These are phyloP conservation scores for Proliferodiscus dingleyae DNA, from an alignment of 2,329 filamentous ascomycete species.

Conservation along the genomic window DNA sequence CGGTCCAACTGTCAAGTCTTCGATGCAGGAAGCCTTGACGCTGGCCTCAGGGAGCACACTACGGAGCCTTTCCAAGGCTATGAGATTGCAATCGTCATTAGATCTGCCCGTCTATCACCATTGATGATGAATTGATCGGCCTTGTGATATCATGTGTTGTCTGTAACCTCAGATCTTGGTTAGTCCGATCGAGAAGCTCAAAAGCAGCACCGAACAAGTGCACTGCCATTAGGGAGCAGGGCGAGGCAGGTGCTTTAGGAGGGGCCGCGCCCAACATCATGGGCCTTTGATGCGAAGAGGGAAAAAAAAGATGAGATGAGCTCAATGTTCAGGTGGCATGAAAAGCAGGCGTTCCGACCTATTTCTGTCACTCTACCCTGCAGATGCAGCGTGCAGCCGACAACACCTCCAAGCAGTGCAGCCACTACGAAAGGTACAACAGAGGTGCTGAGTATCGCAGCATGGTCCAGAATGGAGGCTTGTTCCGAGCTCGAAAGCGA, in stretches of 20 bases:
- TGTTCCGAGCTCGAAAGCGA: neutral
- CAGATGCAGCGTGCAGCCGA: conserved; percentile 7
- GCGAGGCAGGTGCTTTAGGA: neutral
- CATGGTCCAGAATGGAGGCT: neutral
- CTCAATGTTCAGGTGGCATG: conserved; percentile 1
- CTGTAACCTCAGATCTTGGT: neutral
- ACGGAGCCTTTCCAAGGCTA: neutral
- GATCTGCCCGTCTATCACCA: neutral
- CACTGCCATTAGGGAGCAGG: conserved; percentile 11
- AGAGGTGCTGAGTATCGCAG: neutral
- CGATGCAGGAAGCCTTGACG: conserved; percentile 8
- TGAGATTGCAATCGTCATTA: neutral
- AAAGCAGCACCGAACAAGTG: conserved; percentile 7
- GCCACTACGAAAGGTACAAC: neutral
- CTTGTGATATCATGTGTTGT: neutral
- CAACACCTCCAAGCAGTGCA: conserved; percentile 1
- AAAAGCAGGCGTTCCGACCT: conserved; percentile 1
- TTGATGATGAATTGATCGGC: neutral
- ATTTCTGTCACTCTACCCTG: conserved; percentile 9
- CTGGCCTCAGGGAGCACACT: neutral
- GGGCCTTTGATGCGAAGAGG: neutral
- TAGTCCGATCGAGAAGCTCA: conserved; percentile 5
- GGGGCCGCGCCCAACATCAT: neutral
- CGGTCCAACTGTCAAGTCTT: conserved; percentile 6
- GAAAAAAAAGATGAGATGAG: neutral